A percentile compares a stretch with the other conserved stretches of the same genome.
Conservation (phyloP, 2,329 filamentous ascomycete species). For the Endocalyx cinctus region DNA sequence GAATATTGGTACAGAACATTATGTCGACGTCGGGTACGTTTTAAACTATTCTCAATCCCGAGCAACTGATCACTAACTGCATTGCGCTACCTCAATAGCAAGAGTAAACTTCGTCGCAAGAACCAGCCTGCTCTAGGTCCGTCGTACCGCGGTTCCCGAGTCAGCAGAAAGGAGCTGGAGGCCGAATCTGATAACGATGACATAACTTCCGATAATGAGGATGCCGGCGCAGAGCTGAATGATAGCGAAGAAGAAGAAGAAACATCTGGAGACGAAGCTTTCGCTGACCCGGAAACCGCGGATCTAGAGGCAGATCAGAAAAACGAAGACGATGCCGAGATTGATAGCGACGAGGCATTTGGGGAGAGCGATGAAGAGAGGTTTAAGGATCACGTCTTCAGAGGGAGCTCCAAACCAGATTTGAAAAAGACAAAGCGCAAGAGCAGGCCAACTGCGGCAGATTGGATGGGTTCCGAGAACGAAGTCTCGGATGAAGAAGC, state of each 20-base stretch:
- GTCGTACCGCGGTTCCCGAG: conserved; percentile 71
- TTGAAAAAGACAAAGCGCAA: conserved; percentile 26
- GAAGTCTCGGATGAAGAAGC: conserved; percentile 33
- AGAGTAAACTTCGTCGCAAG: conserved; percentile 76
- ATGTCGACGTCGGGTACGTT: conserved; percentile 44
- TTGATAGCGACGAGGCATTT: conserved; percentile 66
- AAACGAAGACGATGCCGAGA: conserved; percentile 51
- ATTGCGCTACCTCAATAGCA: conserved; percentile 40
- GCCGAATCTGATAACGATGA: conserved; percentile 31
- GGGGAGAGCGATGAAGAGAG: conserved; percentile 79
- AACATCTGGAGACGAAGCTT: too few relatives aligned
- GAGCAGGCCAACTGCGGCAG: conserved; percentile 47
- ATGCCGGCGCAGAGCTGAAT: conserved; percentile 21
- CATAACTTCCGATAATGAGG: conserved; percentile 27
- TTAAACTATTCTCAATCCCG: conserved; percentile 5
- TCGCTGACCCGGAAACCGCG: conserved; percentile 52
- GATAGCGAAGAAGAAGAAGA: too few relatives aligned
- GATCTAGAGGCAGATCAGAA: conserved; percentile 49
- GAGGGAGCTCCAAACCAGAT: conserved; percentile 51
- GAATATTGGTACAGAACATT: conserved; percentile 76
- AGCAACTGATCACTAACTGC: conserved; percentile 10
- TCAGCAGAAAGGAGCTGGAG: conserved; percentile 60
- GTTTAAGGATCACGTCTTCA: conserved; percentile 68
- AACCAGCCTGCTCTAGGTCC: conserved; percentile 67
- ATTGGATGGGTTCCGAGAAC: conserved; percentile 49